These are phyloP conservation scores for Aspergillus clavatus DNA, from an alignment of 2,329 filamentous ascomycete genomes.

Conservation along the genomic window DNA sequence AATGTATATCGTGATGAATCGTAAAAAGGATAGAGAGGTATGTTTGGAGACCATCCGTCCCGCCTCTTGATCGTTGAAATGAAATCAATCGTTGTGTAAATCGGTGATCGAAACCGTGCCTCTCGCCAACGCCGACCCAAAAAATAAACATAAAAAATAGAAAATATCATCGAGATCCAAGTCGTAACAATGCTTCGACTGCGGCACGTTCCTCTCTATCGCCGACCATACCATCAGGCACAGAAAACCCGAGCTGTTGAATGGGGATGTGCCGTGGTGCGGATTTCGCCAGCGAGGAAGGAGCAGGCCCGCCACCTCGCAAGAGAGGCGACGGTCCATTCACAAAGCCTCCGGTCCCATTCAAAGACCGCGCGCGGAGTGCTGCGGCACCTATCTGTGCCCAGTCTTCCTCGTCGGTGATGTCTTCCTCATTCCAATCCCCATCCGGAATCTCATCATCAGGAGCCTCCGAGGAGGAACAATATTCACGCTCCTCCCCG, in stretches of 20 bases:
- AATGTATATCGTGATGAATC: constrained; percentile 12
- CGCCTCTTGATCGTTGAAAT: constrained; percentile 10
- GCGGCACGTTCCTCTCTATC: constrained; percentile 44
- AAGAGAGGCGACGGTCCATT: constrained; percentile 25
- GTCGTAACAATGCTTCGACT: constrained; percentile 45
- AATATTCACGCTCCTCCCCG: constrained; percentile 59
- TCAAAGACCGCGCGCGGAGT: constrained; percentile 62
- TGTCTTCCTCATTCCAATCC: constrained; percentile 77
- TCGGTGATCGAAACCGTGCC: constrained; percentile 7
- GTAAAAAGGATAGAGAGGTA: constrained; percentile 6
- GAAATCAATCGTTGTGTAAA: constrained; percentile 12
- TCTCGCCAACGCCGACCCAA: constrained; percentile 20
- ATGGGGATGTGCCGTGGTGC: constrained; percentile 34
- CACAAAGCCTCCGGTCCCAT: constrained; percentile 41
- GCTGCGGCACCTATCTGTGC: constrained; percentile 81
- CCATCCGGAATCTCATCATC: constrained; percentile 64
- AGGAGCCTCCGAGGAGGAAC: constrained; percentile 68
- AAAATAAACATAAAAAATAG: constrained; percentile 42
- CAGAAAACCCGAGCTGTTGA: constrained; percentile 29
- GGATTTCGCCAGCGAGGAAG: constrained; percentile 38
- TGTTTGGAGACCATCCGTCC: constrained; percentile 10
- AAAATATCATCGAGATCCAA: no score
- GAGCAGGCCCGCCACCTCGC: constrained; percentile 32
- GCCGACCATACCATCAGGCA: constrained; percentile 31
- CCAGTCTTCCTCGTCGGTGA: constrained; percentile 97